These are phyloP conservation scores for Exserohilum rostratum DNA, from an alignment of 2,329 filamentous ascomycete genomes.

Conservation along the genomic window DNA sequence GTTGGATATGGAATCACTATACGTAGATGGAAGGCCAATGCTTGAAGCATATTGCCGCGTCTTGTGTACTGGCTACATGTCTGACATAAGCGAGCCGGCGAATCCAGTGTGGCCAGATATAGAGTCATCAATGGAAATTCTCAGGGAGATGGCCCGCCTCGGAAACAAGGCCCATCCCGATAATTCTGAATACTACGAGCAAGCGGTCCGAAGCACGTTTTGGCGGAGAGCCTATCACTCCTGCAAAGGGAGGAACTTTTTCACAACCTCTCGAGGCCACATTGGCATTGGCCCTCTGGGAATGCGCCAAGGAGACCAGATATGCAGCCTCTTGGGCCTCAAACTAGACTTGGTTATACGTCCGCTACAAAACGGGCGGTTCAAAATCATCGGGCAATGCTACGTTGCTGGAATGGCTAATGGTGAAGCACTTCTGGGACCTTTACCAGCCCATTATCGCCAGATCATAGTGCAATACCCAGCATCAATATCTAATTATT, in stretches of 20 bases:
- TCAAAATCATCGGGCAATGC: background rate
- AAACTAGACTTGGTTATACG: background rate
- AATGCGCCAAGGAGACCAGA: background rate
- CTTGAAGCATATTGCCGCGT: background rate
- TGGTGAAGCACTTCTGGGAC: background rate
- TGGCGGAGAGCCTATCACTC: rapidly evolving
- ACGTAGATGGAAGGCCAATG: background rate
- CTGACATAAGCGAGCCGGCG: background rate
- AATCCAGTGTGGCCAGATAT: background rate
- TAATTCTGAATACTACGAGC: background rate
- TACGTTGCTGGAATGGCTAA: background rate
- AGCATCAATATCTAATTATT: background rate
- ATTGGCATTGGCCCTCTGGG: background rate
- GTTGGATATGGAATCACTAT: background rate
- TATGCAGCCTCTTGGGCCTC: background rate
- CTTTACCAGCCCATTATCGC: background rate
- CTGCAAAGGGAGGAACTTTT: background rate
- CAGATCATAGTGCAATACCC: background rate
- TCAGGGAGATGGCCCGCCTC: too few species aligned
- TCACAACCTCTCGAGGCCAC: background rate
- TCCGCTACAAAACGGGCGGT: background rate
- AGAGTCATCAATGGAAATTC: background rate
- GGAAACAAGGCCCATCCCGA: background rate
- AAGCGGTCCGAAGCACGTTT: background rate
- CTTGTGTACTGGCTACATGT: rapidly evolving